Evolutionary conservation across 2,329 filamentous ascomycete genomes (phyloP).

Genomic region (Zopfia rhizophila): DNA sequence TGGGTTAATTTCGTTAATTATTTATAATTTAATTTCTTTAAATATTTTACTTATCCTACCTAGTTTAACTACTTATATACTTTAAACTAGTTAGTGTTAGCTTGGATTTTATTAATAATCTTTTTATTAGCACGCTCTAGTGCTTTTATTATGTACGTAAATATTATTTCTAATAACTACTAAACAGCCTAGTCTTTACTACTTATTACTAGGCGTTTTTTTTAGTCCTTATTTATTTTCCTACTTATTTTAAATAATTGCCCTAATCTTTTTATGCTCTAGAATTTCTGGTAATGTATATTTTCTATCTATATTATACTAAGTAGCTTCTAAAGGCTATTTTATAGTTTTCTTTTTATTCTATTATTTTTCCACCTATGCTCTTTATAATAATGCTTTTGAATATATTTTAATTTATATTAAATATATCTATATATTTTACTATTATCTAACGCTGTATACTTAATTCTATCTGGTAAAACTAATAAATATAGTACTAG

Average conservation of each 20-base stretch:
- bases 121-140: constrained; percentile 1
- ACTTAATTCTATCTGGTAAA: no score
- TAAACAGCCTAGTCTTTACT: background rate
- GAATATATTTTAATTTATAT: background rate
- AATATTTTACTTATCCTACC: constrained; percentile 9
- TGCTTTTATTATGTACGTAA: background rate
- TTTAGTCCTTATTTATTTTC: no score
- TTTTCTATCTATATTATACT: background rate
- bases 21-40: constrained; percentile 11
- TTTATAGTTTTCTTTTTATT: background rate
- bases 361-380: constrained; percentile 1
- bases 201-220: background rate
- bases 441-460: no score
- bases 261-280: background rate
- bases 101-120: constrained; percentile 2
- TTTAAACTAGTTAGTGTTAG: constrained; percentile 4
- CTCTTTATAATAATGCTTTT: constrained; percentile 8
- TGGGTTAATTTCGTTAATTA: constrained; percentile 10
- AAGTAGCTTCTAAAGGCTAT: background rate
- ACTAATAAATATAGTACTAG: constrained; percentile 2
- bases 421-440: constrained; percentile 2
- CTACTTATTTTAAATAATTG: constrained; percentile 1
- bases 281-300: constrained; percentile 4
- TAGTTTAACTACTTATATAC: constrained; percentile 7
- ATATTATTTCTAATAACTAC: constrained; percentile 2